Evolutionary conservation across 2,329 filamentous ascomycete genomes (phyloP).

Genomic region (Aspergillus fijiensis): DNA sequence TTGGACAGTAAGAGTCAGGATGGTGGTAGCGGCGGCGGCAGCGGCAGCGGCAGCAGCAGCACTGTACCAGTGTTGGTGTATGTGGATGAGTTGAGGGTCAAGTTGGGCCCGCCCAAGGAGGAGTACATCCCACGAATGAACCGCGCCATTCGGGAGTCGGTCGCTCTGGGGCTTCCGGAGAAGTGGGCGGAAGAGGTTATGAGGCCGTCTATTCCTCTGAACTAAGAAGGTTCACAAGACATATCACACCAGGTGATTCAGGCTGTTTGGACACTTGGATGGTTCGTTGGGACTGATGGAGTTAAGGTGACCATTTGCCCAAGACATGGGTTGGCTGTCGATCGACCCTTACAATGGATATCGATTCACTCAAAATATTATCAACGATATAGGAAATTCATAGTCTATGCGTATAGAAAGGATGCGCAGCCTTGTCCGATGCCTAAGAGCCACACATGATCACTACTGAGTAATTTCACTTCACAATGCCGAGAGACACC

Average conservation of each 20-base stretch:
- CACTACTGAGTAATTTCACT: not conserved
- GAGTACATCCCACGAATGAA: constrained; percentile 47
- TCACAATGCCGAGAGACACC: not conserved
- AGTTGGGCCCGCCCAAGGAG: constrained; percentile 31
- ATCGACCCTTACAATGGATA: too few relatives aligned
- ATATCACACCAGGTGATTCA: not conserved
- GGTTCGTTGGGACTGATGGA: too few relatives aligned
- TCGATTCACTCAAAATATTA: not conserved
- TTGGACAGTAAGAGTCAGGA: constrained; percentile 22
- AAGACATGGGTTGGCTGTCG: not conserved
- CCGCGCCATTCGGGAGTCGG: constrained; percentile 41
- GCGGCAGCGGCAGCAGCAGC: constrained; percentile 9
- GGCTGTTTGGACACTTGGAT: not conserved
- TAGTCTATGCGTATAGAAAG: not conserved
- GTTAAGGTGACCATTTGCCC: too few relatives aligned
- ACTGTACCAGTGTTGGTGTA: constrained; percentile 39
- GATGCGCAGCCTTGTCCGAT: not conserved
- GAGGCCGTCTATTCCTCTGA: constrained; percentile 37
- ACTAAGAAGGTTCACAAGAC: constrained; percentile 5
- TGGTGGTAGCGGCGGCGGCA: constrained; percentile 4
- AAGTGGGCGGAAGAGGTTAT: constrained; percentile 41
- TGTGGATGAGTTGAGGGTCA: constrained; percentile 42
- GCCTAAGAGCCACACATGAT: not conserved
- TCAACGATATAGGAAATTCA: not conserved
- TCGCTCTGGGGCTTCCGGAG: constrained; percentile 34